Base-by-base conservation (phyloP, 139 green algal genomes). In the Asterochloris sp. region DNA sequence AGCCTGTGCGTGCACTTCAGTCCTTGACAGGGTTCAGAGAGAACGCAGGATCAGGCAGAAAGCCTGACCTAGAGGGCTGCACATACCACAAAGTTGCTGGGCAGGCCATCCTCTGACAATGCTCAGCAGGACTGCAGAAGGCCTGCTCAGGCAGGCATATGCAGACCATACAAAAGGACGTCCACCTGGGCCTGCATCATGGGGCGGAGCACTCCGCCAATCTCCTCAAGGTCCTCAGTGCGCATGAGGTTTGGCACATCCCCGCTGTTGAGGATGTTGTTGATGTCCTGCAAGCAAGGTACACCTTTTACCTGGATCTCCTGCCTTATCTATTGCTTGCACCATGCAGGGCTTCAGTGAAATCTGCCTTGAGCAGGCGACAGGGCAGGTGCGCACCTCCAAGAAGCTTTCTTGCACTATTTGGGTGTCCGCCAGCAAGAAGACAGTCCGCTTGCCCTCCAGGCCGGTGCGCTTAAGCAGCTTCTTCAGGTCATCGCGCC, bases 351-450 rank as follows among this genome's bases (percentile, higher is more conserved):
- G 4, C 38, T 54, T 54, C 38, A 54, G 4, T 6, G 6, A 54
- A 6, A 6, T 54, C 6, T 54, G 38, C 38, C 38, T 54, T 54
- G 38, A 54, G 38, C 38, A 10, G 38, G 38, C 38, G 38, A 54
- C 38, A 10, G 38, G 38, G 38, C 17, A 62, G 11, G 29, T 62
- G 38, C 61, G 16, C 26, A 82, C 78, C 78, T 96, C 94, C 69
- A 97, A 85, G 85, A 95, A 95, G 38, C 85, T 88, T 85, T 97
- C 94, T 28, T 91, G 66, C 23, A 96, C 84, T 64, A 97, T 96
- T 85, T 97, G 93, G 23, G 90, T 96, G 89, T 97, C 94, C 17
- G 88, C 92, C 81, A 97, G 94, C 27, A 97, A 79, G 85, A 97
- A 96, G 28, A 92, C 85, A 21, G 85, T 91, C 60, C 94, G 85